Evolutionary conservation across 2,329 filamentous ascomycete genomes (phyloP).

Genomic region (Aspergillus felis): DNA sequence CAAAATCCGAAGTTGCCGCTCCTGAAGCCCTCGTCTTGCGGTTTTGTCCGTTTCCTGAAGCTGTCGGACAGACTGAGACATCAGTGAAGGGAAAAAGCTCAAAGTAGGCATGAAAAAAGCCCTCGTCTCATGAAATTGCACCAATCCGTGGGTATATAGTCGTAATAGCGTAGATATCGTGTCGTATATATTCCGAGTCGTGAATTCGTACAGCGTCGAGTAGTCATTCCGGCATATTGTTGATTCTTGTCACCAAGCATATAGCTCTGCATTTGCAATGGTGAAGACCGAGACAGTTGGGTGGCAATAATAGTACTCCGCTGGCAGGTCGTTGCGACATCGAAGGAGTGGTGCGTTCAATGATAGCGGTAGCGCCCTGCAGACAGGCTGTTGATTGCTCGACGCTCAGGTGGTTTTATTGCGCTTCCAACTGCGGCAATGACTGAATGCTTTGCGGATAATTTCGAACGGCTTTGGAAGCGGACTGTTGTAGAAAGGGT

Average conservation of each 20-base stretch:
- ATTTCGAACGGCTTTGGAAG: conserved; percentile 25
- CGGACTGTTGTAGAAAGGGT: conserved; percentile 35
- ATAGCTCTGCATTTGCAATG: not conserved
- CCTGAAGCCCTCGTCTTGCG: not conserved
- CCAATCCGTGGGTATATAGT: not conserved
- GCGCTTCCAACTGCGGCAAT: conserved; percentile 21
- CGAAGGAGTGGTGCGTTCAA: not conserved
- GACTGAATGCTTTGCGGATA: conserved; percentile 25
- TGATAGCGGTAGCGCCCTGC: not conserved
- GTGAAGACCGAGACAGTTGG: not conserved
- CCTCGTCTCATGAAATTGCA: not conserved
- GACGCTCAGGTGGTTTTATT: conserved; percentile 11
- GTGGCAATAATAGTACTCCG: not conserved
- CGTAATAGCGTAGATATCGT: not conserved
- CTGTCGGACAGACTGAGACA: not conserved
- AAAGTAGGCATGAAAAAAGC: not conserved
- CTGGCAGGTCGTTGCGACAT: not conserved
- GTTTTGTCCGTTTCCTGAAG: not conserved
- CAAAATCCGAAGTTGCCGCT: not conserved
- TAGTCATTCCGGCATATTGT: not conserved
- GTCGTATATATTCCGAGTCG: not conserved
- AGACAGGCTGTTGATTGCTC: not conserved
- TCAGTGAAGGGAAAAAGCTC: not conserved
- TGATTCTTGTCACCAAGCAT: not conserved
- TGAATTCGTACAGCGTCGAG: not conserved